phyloP scores from a whole-genome alignment of 1,139 yeast genomes.

The Hemisphaericaspora lyxosophila region DNA sequence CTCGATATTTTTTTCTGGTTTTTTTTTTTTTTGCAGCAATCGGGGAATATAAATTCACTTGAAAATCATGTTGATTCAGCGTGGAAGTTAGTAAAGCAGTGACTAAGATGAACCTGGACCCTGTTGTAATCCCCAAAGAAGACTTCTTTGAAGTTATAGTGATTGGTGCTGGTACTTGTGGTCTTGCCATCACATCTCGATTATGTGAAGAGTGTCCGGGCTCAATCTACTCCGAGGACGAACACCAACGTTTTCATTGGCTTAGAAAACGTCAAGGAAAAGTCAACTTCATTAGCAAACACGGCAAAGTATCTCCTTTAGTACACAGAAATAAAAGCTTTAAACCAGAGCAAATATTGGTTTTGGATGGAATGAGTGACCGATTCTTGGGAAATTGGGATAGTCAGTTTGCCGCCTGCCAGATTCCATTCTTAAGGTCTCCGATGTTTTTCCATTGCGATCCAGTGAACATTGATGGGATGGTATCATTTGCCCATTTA shows the following conservation, averaged over 20 bases:
- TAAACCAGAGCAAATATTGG: slow-evolving; percentile 28
- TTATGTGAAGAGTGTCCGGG: slow-evolving; percentile 41
- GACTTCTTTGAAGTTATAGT: slow-evolving; percentile 32
- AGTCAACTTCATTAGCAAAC: slow-evolving; percentile 25
- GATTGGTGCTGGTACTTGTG: slow-evolving; percentile 45
- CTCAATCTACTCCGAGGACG: slow-evolving; percentile 41
- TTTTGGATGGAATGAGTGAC: slow-evolving; percentile 31
- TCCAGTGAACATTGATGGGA: slow-evolving; percentile 45
- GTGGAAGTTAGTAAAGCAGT: too few relatives aligned
- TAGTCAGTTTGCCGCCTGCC: slow-evolving; percentile 41
- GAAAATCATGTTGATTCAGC: too few relatives aligned
- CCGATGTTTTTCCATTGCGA: slow-evolving; percentile 55
- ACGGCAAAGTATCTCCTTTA: neutral
- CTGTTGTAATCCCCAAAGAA: slow-evolving; percentile 13
- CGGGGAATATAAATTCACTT: too few relatives aligned
- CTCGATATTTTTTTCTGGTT: slow-evolving; percentile 6
- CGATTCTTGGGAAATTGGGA: slow-evolving; percentile 46
- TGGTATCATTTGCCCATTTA: slow-evolving; percentile 41
- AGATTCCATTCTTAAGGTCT: slow-evolving; percentile 45
- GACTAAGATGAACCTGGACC: slow-evolving; percentile 11
- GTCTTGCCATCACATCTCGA: slow-evolving; percentile 36
- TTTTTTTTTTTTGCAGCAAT: slow-evolving; percentile 5
- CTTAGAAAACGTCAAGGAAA: slow-evolving; percentile 30
- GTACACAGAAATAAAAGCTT: slow-evolving; percentile 13
- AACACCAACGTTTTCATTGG: slow-evolving; percentile 46